Base-by-base conservation (phyloP, 352 stramenopile genomes). In the Globisporangium nunn region DNA sequence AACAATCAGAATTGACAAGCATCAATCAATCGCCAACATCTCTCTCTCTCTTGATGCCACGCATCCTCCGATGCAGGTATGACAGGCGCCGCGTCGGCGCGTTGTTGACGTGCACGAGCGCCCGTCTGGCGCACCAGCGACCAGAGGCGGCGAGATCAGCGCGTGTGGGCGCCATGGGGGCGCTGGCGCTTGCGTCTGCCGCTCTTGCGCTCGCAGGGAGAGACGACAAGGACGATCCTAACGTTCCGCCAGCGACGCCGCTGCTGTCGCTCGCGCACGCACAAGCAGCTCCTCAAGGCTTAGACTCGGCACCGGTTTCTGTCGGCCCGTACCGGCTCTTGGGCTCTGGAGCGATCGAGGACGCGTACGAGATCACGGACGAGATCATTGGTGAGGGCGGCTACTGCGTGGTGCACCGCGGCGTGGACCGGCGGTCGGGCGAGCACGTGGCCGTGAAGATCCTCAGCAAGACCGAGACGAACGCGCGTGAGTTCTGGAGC, bases 361-460 rank as follows among this genome's bases (percentile, higher is more conserved):
- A 88, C 29, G 72, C 74, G 58, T 92, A 87, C 58, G 74, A 88
- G 49, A 87, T 92, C 50, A 75, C 74, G 47, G 76, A 88, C 66
- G 81, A 92, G 63, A 84, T 92, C 56, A 75, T 92, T 40, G 81
- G 79, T 15, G 79, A 92, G 67, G 81, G 81, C 45, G 83, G 83
- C 52, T 93, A 88, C 59, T 90, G 83, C 55, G 79, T 89, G 6
- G 83, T 93, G 53, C 83, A 81, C 50, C 81, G 82, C 52, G 83
- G 74, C 35, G 56, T 85, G 10, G 75, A 93, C 49, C 77, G 72
- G 17, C 66, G 64, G 18, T 84, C 81, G n/a, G 71, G 75, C 8
- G 79, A 91, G 56, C 49, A 80, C n/a, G 81, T 91, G 35, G 83
- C 81, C 1, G 68, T 93, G 61, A 91, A 93, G 67, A 84, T 87